Evolutionary conservation across 2,329 filamentous ascomycete species (phyloP).

Genomic region (Grosmannia penicillata): DNA sequence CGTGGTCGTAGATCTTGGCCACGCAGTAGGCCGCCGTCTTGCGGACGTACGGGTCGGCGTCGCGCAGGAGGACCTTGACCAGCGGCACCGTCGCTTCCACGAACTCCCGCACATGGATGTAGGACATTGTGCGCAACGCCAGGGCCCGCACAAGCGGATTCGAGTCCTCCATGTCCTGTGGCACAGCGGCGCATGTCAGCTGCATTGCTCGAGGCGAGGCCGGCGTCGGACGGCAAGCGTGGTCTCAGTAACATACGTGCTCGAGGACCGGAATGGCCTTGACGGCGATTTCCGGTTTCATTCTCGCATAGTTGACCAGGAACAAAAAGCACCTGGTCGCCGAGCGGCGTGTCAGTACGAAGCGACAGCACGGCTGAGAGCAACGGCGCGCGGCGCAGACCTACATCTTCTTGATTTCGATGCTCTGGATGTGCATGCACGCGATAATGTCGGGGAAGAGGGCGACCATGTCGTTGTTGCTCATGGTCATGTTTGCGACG

Average conservation of each 20-base stretch:
- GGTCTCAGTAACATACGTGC: too few species aligned
- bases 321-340: slow-evolving; percentile 80
- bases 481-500: slow-evolving; percentile 99
- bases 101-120: slow-evolving; percentile 91
- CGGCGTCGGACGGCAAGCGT: too few species aligned
- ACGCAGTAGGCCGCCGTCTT: slow-evolving; percentile 96
- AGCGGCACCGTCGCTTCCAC: slow-evolving; percentile 80
- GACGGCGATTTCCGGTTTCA: slow-evolving; percentile 85
- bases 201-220: not conserved
- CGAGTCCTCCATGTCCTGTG: slow-evolving; percentile 77
- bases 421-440: slow-evolving; percentile 86
- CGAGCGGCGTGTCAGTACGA: too few species aligned
- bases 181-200: not conserved
- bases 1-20: slow-evolving; percentile 95
- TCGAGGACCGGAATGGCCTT: slow-evolving; percentile 83
- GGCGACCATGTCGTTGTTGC: slow-evolving; percentile 98
- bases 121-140: slow-evolving; percentile 88
- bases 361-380: slow-evolving; percentile 1
- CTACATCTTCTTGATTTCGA: slow-evolving; percentile 99
- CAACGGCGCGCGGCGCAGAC: slow-evolving; percentile 1
- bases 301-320: slow-evolving; percentile 88
- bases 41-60: slow-evolving; percentile 86
- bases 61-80: slow-evolving; percentile 68
- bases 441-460: slow-evolving; percentile 89
- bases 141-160: slow-evolving; percentile 89